A percentile compares a stretch with the other conserved stretches of the same genome.
phyloP scores from a whole-genome alignment of 768 basidiomycete species.

The Mycena rosella region DNA sequence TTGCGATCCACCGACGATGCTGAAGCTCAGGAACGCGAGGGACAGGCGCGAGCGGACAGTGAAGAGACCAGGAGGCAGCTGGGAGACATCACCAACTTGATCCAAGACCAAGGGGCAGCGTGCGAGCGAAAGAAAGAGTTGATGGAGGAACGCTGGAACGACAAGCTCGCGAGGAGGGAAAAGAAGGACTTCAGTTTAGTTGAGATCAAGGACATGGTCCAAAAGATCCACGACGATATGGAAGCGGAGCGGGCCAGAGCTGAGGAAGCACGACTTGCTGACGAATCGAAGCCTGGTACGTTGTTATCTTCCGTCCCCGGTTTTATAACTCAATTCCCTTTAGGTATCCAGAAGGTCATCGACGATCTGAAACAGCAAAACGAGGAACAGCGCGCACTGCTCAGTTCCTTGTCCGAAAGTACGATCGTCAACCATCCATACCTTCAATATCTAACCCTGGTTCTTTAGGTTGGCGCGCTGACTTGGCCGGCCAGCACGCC shows the following conservation, averaged over 20 bases:
- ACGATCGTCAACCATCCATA: conserved; percentile 41
- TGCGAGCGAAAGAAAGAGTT: conserved; percentile 70
- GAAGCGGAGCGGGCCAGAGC: conserved; percentile 62
- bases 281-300: conserved; percentile 70
- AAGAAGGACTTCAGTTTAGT: conserved; percentile 70
- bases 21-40: conserved; percentile 72
- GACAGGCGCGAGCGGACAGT: conserved; percentile 68
- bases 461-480: conserved; percentile 74
- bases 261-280: conserved; percentile 66
- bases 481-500: conserved; percentile 72
- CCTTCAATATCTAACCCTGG: conserved; percentile 28
- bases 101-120: conserved; percentile 75
- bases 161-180: conserved; percentile 69
- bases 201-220: conserved; percentile 72
- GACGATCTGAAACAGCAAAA: conserved; percentile 72
- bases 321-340: conserved; percentile 24
- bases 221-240: conserved; percentile 68
- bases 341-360: conserved; percentile 72
- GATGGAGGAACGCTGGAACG: conserved; percentile 72
- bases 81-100: conserved; percentile 76
- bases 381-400: conserved; percentile 67
- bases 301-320: conserved; percentile 22
- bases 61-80: conserved; percentile 75
- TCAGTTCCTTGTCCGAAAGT: conserved; percentile 70
- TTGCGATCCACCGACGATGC: conserved; percentile 69